A percentile compares a stretch with the other conserved stretches of the same genome.
Evolutionary conservation across 2,329 filamentous ascomycete species (phyloP).

Genomic region (Fusarium temperatum): DNA sequence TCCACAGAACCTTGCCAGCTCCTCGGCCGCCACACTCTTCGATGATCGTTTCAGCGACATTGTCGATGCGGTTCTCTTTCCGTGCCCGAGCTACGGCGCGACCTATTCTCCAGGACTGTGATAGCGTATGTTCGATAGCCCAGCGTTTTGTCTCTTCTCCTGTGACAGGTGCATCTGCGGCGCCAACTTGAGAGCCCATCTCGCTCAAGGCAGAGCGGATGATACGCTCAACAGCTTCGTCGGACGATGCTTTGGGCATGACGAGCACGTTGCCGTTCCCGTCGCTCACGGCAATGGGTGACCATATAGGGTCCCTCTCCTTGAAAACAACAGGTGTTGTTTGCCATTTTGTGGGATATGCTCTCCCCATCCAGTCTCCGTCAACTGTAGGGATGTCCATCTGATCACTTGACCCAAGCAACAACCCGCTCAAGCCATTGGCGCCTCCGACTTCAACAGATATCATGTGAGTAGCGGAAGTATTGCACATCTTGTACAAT

Average conservation of each 20-base stretch:
- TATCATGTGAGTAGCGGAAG: constrained; percentile 64
- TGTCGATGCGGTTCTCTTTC: constrained; percentile 59
- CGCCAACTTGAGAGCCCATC: constrained; percentile 63
- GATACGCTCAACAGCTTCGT: constrained; percentile 58
- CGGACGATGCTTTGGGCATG: constrained; percentile 59
- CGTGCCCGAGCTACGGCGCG: constrained; percentile 64
- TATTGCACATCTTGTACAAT: constrained; percentile 61
- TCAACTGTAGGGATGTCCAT: constrained; percentile 63
- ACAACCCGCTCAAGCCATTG: constrained; percentile 68
- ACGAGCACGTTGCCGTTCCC: constrained; percentile 61
- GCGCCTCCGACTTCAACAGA: constrained; percentile 73
- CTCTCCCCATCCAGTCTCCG: constrained; percentile 66
- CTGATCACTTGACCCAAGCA: constrained; percentile 62
- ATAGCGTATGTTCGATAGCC: constrained; percentile 62
- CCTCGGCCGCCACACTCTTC: constrained; percentile 63
- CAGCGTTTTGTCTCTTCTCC: constrained; percentile 60
- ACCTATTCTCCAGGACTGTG: constrained; percentile 67
- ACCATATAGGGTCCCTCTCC: constrained; percentile 56
- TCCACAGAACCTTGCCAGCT: constrained; percentile 66
- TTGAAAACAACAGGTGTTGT: constrained; percentile 63
- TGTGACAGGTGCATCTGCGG: constrained; percentile 58
- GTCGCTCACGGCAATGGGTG: constrained; percentile 59
- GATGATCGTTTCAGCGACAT: constrained; percentile 66
- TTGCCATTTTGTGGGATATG: constrained; percentile 65
- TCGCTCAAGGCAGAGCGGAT: constrained; percentile 61